Base-by-base conservation (phyloP, 352 stramenopile genomes). In the Globisporangium megalacanthum region DNA sequence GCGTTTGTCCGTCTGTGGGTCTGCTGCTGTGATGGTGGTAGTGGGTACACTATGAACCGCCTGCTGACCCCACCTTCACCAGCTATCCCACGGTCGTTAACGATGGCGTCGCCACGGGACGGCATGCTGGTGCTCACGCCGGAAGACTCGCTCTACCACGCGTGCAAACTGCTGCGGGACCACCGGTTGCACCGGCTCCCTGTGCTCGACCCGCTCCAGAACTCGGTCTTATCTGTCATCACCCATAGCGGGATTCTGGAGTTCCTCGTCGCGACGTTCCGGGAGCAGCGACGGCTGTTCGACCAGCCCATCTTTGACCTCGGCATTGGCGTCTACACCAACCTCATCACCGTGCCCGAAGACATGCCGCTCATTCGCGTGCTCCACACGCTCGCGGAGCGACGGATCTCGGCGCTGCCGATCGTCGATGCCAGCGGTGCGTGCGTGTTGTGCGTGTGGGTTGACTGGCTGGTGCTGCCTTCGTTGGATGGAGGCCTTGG, bases 271-370 rank as follows among this genome's bases (percentile, higher is more conserved):
- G 96, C 92, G 48, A 96, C 94, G 56, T 98, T 99, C 72, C 88
- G 96, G 52, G 96, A 99, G 73, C 92, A 98, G 74, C 83, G 94
- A 64, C 83, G 96, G 60, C 77, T 99, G 53, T 99, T 99, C 72
- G 96, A 99, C 67, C 92, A 98, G 68, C 89, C 92, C 39, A 97
- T 99, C 60, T 92, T 89, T 53, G 95, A 98, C 60, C 83, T 99
- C 56, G 79, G 84, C 45, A 97, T 99, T 71, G 96, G 96, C 49
- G 95, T 96, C 37, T 98, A 97, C 72, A 88, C 80, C 61, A 89
- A 92, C 53, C 78, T 99, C 19, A 89, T 98, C 61, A 97, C 92
- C 14, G 89, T 97, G 53, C 82, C 89, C 6, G 86, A 96, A 53
- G 77, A 97, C 56, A 95, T 98, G 79, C 87, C 88, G 47, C 81